Evolutionary conservation across 768 basidiomycete species (phyloP).

Genomic region (Leucosporidium scottii): DNA sequence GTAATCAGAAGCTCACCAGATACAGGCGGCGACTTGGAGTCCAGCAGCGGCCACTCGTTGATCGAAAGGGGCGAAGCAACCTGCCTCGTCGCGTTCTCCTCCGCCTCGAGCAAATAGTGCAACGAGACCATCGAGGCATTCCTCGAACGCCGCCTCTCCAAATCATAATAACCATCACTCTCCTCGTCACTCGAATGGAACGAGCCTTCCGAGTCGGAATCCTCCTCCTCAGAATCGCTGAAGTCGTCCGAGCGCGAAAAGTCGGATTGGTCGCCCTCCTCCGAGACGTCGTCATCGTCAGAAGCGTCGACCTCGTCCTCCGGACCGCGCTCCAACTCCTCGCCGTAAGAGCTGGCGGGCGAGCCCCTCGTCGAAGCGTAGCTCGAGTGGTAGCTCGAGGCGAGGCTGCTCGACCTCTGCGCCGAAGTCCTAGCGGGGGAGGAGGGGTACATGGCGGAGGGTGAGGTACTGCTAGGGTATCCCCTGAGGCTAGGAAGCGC

Average conservation of each 20-base stretch:
- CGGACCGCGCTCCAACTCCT: background rate
- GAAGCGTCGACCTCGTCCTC: background rate
- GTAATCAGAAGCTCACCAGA: background rate
- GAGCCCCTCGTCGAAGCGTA: background rate
- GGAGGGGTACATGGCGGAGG: background rate
- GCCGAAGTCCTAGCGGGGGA: background rate
- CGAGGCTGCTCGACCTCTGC: background rate
- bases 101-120: conserved; percentile 23
- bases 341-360: background rate
- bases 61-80: background rate
- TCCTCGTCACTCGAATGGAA: conserved; percentile 8
- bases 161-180: background rate
- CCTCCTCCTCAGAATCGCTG: conserved; percentile 1
- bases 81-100: conserved; percentile 4
- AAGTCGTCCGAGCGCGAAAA: background rate
- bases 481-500: background rate
- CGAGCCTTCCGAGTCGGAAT: conserved; percentile 4
- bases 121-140: conserved; percentile 26
- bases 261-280: background rate
- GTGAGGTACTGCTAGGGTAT: background rate
- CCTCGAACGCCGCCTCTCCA: conserved; percentile 12
- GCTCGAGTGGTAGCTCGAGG: background rate
- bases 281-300: background rate
- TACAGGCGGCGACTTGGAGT: background rate
- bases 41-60: background rate